phyloP scores from a whole-genome alignment of 2,329 filamentous ascomycete species.

The Phyllosticta ampelicida region DNA sequence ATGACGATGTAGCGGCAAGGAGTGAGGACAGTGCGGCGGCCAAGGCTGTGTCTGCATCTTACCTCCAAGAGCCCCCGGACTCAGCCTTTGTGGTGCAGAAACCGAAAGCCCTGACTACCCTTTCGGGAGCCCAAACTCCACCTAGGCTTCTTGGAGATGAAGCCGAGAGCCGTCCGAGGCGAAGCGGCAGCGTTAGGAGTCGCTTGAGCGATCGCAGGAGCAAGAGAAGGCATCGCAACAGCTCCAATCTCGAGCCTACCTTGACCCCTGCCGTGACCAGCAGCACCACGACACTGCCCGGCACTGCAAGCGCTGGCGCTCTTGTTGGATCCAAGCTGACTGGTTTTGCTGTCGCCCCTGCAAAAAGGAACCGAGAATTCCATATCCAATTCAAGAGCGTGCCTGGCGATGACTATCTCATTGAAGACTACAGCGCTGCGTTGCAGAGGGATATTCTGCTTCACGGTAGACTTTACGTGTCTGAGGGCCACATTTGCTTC shows the following conservation, averaged over 20 bases:
- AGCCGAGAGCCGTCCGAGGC: constrained; percentile 40
- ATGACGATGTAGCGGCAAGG: constrained; percentile 44
- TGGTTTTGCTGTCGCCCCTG: constrained; percentile 91
- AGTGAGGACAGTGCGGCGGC: constrained; percentile 49
- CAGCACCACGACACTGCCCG: constrained; percentile 58
- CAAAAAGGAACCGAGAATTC: constrained; percentile 92
- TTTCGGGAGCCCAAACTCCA: constrained; percentile 31
- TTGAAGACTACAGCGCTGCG: constrained; percentile 97
- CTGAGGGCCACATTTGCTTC: constrained; percentile 95
- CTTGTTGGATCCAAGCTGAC: constrained; percentile 63
- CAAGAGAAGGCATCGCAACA: constrained; percentile 65
- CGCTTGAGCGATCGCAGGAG: constrained; percentile 39
- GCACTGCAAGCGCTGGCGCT: constrained; percentile 43
- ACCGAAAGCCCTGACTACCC: constrained; percentile 29
- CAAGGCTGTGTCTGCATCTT: constrained; percentile 51
- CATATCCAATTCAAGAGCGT: constrained; percentile 91
- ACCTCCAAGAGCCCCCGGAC: constrained; percentile 31
- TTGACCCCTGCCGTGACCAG: constrained; percentile 63
- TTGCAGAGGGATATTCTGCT: constrained; percentile 90
- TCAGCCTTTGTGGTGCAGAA: constrained; percentile 22
- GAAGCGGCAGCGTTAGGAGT: constrained; percentile 41
- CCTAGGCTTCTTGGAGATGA: constrained; percentile 58
- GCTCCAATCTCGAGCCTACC: constrained; percentile 58
- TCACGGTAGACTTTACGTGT: constrained; percentile 89
- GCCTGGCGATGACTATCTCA: constrained; percentile 93